These are phyloP conservation scores for Gardenia jasminoides DNA, from an alignment of 257 asterid genomes.

Conservation along the genomic window DNA sequence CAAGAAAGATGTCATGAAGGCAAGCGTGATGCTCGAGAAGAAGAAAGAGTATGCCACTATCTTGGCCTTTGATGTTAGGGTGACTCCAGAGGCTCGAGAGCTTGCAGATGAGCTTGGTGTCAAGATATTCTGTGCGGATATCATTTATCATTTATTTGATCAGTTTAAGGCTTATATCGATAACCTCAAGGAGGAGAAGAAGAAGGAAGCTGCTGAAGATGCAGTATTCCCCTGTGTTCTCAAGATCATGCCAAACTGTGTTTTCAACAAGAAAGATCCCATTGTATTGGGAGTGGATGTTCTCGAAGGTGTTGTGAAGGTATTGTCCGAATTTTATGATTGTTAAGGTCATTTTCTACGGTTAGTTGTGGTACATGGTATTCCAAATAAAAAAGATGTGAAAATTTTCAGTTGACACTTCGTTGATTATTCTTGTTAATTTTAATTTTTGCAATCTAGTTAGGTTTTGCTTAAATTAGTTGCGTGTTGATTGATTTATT, in stretches of 20 bases:
- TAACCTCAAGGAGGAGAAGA: slow-evolving; percentile 92
- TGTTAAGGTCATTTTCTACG: background rate
- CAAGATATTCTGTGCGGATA: slow-evolving; percentile 79
- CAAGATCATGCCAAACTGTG: slow-evolving; percentile 76
- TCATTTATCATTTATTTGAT: slow-evolving; percentile 83
- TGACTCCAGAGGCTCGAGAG: slow-evolving; percentile 87
- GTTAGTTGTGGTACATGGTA: slow-evolving; percentile 2
- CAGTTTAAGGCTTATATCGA: slow-evolving; percentile 95
- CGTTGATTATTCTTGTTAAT: background rate
- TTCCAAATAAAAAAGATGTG: background rate
- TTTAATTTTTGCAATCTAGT: background rate
- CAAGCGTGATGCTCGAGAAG: slow-evolving; percentile 99
- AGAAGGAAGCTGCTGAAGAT: slow-evolving; percentile 86
- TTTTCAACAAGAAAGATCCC: slow-evolving; percentile 94
- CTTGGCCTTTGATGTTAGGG: slow-evolving; percentile 93
- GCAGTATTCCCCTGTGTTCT: slow-evolving; percentile 97
- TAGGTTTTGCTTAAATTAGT: background rate
- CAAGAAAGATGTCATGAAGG: slow-evolving; percentile 95
- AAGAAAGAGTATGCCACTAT: slow-evolving; percentile 86
- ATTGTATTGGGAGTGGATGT: slow-evolving; percentile 93
- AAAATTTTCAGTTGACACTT: background rate
- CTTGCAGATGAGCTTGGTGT: slow-evolving; percentile 91
- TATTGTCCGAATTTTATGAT: slow-evolving; percentile 17
- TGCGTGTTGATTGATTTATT: background rate
- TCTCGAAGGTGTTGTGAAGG: slow-evolving; percentile 80